Evolutionary conservation across 1,284 basidiomycete genomes (phyloP), one percentile per base, ranked within the genome.

Genomic region (Volvariella surrecta): DNA sequence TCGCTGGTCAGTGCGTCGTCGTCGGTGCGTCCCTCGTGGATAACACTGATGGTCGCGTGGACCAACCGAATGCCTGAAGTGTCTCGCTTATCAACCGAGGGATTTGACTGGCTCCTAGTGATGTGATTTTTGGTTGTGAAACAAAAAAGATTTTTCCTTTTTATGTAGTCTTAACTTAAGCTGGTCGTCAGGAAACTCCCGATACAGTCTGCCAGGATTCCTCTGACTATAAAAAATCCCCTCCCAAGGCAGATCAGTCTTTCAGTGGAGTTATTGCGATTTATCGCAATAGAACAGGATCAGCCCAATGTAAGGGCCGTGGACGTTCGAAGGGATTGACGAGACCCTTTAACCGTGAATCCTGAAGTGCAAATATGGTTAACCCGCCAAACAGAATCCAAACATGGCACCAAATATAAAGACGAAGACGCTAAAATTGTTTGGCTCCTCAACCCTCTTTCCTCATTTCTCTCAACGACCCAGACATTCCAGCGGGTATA

Each of bases 381-480:
- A 52, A 54, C 11, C 42, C 52, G 52, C 59, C 64, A 68, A 67
- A 66, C 61, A 67, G 60, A 44, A 50, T 24, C 57, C 59, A 67
- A 67, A 68, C 59, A 28, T 28, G 45, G 61, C 54, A 60, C 54
- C 61, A 61, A 64, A 68, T 67, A 68, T 66, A 67, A 66, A 62
- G 62, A 65, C 60, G 56, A 53, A 43, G 38, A 48, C 48, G 49
- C 57, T 55, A 54, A 60, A 63, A 58, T 56, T 52, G 58, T 61
- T 53, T 47, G 43, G 52, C 58, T 66, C 63, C 59, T 57, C 54
- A 66, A 62, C 62, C 61, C 63, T 61, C 63, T 61, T 60, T 65
- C 68, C 66, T 70, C 70, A 72, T 66, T 72, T 71, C 66, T 69
- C 66, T 70, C 65, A 64, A 61, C 65, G 58, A 60, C 63, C 62